phyloP scores from a whole-genome alignment of 306 rosid species.

The Urtica urens region DNA sequence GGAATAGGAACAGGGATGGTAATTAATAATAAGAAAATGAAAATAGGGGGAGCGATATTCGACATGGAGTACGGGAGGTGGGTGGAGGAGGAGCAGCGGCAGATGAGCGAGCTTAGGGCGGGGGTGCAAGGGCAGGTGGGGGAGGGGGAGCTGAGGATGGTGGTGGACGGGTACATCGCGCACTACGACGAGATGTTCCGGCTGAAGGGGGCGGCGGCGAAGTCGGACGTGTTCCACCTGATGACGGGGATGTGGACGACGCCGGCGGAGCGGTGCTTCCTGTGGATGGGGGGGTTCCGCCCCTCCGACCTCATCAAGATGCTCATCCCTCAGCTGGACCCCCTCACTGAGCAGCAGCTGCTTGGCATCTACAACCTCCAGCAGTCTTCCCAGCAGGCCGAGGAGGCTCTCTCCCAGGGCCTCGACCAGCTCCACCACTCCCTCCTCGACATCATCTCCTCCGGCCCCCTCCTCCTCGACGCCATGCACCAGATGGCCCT shows the following conservation, averaged over 20 bases:
- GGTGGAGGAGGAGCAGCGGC: constrained; percentile 83
- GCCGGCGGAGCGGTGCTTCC: constrained; percentile 89
- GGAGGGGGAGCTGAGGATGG: constrained; percentile 46
- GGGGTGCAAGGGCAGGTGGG: constrained; percentile 50
- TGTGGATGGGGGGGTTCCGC: constrained; percentile 87
- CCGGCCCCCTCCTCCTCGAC: constrained; percentile 29
- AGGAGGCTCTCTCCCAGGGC: constrained; percentile 82
- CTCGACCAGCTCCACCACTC: constrained; percentile 79
- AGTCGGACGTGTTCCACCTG: constrained; percentile 85
- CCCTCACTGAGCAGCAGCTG: constrained; percentile 72
- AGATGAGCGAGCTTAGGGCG: constrained; percentile 50
- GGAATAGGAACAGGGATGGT: too few species aligned
- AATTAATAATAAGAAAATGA: too few species aligned
- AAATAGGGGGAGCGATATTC: constrained; percentile 92
- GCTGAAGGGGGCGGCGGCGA: constrained; percentile 58
- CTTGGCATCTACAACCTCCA: constrained; percentile 49
- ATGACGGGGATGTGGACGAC: constrained; percentile 73
- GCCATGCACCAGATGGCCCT: constrained; percentile 76
- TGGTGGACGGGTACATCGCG: constrained; percentile 50
- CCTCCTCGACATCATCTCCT: constrained; percentile 56
- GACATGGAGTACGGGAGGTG: constrained; percentile 91
- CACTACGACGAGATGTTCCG: constrained; percentile 76
- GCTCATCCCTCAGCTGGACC: constrained; percentile 64
- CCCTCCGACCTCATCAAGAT: constrained; percentile 88
- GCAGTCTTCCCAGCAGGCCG: constrained; percentile 63